These are phyloP conservation scores for Ilex asprella DNA, from an alignment of 257 asterid genomes.

Conservation along the genomic window DNA sequence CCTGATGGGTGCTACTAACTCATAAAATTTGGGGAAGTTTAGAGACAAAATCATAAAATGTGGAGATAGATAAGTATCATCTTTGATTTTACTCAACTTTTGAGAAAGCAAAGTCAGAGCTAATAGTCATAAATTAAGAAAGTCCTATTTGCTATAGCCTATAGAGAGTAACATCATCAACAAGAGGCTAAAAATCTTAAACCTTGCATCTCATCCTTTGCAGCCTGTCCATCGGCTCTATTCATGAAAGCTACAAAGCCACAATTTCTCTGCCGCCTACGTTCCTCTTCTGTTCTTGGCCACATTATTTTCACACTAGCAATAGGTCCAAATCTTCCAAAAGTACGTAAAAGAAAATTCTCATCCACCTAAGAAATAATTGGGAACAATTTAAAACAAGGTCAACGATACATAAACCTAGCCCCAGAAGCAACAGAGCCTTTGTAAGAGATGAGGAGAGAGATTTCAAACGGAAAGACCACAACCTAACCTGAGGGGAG, in stretches of 20 bases:
- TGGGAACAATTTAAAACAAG: neutral
- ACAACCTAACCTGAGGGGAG: slow-evolving; percentile 67
- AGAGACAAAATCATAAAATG: too few species aligned
- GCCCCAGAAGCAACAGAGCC: neutral
- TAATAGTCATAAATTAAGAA: too few species aligned
- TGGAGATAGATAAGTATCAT: too few species aligned
- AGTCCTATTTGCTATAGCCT: too few species aligned
- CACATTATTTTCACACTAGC: slow-evolving; percentile 99
- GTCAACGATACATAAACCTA: neutral
- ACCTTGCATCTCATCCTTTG: slow-evolving; percentile 99
- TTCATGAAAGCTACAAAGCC: slow-evolving; percentile 98
- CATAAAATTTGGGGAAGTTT: too few species aligned
- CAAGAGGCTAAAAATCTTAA: neutral
- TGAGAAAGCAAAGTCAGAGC: too few species aligned
- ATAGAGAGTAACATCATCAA: too few species aligned
- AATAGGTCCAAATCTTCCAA: slow-evolving; percentile 97
- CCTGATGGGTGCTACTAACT: too few species aligned
- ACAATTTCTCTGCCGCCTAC: slow-evolving; percentile 78
- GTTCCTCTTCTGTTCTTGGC: slow-evolving; percentile 98
- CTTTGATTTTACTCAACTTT: too few species aligned
- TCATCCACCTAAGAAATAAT: slow-evolving; percentile 63
- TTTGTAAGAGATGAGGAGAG: neutral
- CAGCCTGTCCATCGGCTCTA: slow-evolving; percentile 89
- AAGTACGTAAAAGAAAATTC: slow-evolving; percentile 84
- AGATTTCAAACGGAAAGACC: neutral